Evolutionary conservation across 2,329 filamentous ascomycete genomes (phyloP).

Genomic region (Colletotrichum noveboracense): DNA sequence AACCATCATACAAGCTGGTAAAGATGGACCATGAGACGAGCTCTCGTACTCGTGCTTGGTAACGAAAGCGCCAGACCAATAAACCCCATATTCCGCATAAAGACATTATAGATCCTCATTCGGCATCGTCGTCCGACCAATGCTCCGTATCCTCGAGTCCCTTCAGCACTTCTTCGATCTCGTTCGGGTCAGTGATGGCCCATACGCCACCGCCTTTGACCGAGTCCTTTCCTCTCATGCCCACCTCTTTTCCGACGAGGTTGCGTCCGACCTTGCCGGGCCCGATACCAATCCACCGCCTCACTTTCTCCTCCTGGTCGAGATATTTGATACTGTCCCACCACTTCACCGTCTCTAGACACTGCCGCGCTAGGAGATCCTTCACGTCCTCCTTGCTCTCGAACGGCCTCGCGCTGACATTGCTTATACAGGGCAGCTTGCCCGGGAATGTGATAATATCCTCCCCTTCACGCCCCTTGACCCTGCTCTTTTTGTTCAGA

Average conservation of each 20-base stretch:
- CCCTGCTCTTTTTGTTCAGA: conserved; percentile 63
- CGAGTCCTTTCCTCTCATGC: conserved; percentile 77
- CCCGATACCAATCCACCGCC: conserved; percentile 89
- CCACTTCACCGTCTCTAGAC: conserved; percentile 92
- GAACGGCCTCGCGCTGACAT: conserved; percentile 84
- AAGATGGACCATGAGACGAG: neutral
- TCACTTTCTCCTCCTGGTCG: conserved; percentile 81
- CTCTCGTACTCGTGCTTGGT: neutral
- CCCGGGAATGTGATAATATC: conserved; percentile 80
- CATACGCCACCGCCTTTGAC: conserved; percentile 92
- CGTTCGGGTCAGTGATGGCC: conserved; percentile 83
- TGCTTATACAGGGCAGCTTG: conserved; percentile 79
- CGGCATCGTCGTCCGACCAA: conserved; percentile 54
- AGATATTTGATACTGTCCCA: conserved; percentile 92
- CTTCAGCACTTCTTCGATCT: conserved; percentile 72
- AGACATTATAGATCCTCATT: conserved; percentile 12
- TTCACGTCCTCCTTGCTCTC: conserved; percentile 75
- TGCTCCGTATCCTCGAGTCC: conserved; percentile 69
- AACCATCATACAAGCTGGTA: neutral
- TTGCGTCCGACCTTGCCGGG: conserved; percentile 94
- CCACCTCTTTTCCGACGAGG: conserved; percentile 93
- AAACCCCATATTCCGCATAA: neutral
- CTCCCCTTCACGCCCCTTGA: conserved; percentile 56
- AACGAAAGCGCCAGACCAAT: neutral
- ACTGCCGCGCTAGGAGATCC: conserved; percentile 79